A percentile compares a stretch with the other conserved stretches of the same genome.
Conservation (phyloP, 2,329 filamentous ascomycete species). For the Fusarium sp. region DNA sequence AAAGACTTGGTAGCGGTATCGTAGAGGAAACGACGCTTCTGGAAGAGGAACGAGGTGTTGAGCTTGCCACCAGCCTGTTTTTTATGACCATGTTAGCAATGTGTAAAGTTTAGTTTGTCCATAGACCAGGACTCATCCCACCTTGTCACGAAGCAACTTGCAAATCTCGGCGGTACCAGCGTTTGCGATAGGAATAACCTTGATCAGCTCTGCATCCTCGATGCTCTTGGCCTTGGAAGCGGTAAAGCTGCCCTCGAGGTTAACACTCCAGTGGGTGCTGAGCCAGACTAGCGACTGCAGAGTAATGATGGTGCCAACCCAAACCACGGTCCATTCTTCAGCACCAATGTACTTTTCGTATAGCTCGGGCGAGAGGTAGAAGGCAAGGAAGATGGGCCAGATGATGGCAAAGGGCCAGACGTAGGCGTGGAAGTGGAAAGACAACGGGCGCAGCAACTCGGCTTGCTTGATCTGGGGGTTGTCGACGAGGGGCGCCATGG, state of each 20-base stretch:
- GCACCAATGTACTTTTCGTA: conserved; percentile 93
- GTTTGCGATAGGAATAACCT: conserved; percentile 89
- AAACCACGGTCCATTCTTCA: conserved; percentile 99
- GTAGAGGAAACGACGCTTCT: conserved; percentile 96
- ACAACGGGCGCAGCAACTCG: conserved; percentile 87
- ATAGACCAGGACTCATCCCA: conserved; percentile 43
- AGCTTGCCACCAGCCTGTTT: conserved; percentile 74
- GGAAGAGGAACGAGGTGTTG: conserved; percentile 91
- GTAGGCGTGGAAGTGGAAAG: conserved; percentile 84
- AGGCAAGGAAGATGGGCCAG: conserved; percentile 91
- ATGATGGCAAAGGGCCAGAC: conserved; percentile 91
- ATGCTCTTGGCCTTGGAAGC: conserved; percentile 76
- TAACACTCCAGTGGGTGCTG: conserved; percentile 97
- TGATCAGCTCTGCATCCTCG: conserved; percentile 84
- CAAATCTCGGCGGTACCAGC: conserved; percentile 92
- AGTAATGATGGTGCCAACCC: conserved; percentile 87
- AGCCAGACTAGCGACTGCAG: conserved; percentile 91
- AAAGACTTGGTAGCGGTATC: conserved; percentile 78
- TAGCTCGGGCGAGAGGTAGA: conserved; percentile 83
- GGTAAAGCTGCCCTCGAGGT: conserved; percentile 84
- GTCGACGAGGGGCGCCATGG: conserved; percentile 86
- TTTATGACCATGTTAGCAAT: conserved; percentile 19
- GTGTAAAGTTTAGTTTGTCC: conserved; percentile 12
- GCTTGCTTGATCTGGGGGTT: conserved; percentile 89
- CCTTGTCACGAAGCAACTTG: conserved; percentile 79